A percentile compares a stretch with the other conserved stretches of the same genome.
phyloP scores from a whole-genome alignment of 352 stramenopile genomes.

The Thalassiosira mediterranea region DNA sequence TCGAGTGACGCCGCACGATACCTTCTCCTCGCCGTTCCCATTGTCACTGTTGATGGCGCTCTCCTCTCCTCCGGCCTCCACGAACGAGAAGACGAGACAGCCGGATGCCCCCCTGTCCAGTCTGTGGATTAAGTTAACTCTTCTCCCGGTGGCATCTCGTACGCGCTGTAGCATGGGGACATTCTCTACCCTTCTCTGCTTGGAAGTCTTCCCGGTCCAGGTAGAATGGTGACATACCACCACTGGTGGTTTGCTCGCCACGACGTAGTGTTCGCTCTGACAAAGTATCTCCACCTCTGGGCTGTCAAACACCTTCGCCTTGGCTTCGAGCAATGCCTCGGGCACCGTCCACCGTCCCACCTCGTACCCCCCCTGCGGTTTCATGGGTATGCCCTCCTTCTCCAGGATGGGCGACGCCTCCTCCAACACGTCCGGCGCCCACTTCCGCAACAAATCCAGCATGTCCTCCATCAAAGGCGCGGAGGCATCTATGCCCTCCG shows the following conservation, averaged over 20 bases:
- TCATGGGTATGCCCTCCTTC: constrained; percentile 41
- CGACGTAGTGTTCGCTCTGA: constrained; percentile 40
- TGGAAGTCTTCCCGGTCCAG: constrained; percentile 36
- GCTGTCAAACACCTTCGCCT: constrained; percentile 2
- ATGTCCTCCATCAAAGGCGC: constrained; percentile 50
- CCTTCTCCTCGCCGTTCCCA: constrained; percentile 13
- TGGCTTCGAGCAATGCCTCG: constrained; percentile 2
- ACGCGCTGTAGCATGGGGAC: constrained; percentile 55
- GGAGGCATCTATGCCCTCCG: constrained; percentile 49
- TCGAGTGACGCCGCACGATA: constrained; percentile 42
- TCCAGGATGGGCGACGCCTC: constrained; percentile 28
- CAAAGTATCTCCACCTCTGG: constrained; percentile 36
- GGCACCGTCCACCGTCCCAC: constrained; percentile 26
- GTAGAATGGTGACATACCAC: constrained; percentile 48
- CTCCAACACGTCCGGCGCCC: constrained; percentile 48
- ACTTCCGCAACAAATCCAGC: constrained; percentile 37
- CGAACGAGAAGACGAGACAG: constrained; percentile 53
- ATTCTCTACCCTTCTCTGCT: constrained; percentile 17
- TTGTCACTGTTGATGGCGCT: too few relatives aligned
- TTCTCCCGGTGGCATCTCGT: constrained; percentile 34
- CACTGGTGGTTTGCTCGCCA: constrained; percentile 36
- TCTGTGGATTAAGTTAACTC: constrained; percentile 53
- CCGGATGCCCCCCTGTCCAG: constrained; percentile 55
- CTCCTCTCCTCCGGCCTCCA: constrained; percentile 12
- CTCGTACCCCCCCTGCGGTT: constrained; percentile 21